Evolutionary conservation across 192 early-diverging fungal species (phyloP).

Genomic region (Dissophora globulifera): DNA sequence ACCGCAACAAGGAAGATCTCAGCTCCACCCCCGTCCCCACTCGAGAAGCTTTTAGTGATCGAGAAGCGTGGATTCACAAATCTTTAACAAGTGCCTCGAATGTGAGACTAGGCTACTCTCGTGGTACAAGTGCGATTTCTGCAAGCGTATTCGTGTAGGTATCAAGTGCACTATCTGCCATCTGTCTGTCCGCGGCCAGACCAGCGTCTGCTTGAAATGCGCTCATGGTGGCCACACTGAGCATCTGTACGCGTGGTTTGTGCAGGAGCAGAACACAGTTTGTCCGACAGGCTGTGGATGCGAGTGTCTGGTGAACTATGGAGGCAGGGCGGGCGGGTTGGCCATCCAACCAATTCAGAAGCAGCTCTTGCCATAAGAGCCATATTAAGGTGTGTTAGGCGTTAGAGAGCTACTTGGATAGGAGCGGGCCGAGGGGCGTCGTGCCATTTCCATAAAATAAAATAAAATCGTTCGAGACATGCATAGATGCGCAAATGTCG

Average conservation of each 20-base stretch:
- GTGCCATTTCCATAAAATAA: too few species aligned
- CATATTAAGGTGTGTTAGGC: too few species aligned
- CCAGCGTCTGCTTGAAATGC: constrained; percentile 73
- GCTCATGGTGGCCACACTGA: constrained; percentile 75
- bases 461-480: too few species aligned
- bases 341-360: constrained; percentile 18
- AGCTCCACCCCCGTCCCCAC: constrained; percentile 21
- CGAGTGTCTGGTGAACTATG: constrained; percentile 63
- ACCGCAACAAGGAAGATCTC: too few species aligned
- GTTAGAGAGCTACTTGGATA: too few species aligned
- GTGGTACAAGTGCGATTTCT: constrained; percentile 53
- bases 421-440: too few species aligned
- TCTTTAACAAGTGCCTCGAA: constrained; percentile 45
- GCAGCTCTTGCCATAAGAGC: constrained; percentile 18
- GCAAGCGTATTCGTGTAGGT: constrained; percentile 59
- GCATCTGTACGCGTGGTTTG: constrained; percentile 75
- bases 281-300: constrained; percentile 83
- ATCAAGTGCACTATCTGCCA: constrained; percentile 68
- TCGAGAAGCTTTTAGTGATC: constrained; percentile 27
- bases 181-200: constrained; percentile 63
- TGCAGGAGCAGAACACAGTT: constrained; percentile 55
- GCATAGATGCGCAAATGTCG: too few species aligned
- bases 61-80: constrained; percentile 35
- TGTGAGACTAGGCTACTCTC: constrained; percentile 46
- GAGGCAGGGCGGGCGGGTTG: constrained; percentile 44